Base-by-base conservation (phyloP, 495 filamentous ascomycete species). In the Saxophila tyrrhenica region DNA sequence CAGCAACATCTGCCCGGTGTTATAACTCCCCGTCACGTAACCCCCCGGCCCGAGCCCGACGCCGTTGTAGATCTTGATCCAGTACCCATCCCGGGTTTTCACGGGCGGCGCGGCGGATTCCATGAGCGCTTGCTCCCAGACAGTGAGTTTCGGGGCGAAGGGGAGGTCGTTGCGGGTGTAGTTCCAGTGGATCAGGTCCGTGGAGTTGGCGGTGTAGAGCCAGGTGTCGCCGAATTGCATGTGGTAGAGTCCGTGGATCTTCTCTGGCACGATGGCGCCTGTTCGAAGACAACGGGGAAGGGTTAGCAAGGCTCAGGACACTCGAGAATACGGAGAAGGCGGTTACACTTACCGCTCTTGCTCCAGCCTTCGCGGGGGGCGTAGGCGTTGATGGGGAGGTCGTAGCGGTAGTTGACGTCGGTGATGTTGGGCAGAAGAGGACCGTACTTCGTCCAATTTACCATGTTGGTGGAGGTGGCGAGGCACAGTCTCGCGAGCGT, bases 11-110 rank as follows among this genome's bases (percentile, higher is more conserved):
- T 67, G 63, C 16, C 64, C 56, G 11, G 54, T 60, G 20, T 50
- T 57, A 39, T 65, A 67, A 32, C 63, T 52, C 23, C 23, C 51
- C 22, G 29, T 22, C 15, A 47, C 47, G 46, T 56, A 65, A 11
- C 62, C 54, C 11, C 35, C 60, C 15, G 49, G 43, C 13, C 50
- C 60, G 3, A 56, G 57, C 11, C 55, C 42, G 21, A 64, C 48
- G 25, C 64, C 64, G 38, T 66, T 62, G 41, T 66, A 66, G 16
- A 66, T 35, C 38, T 55, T 39, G n/a, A 66, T 9, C 62, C 64
- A 64, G 38, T 41, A 54, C 1, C 59, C 59, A 54, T 66, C 59
- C 9, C 62, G n/a, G 13, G 59, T 62, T 44, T 60, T 60, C 17
- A 64, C 50, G 13, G 59, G 55, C 2, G 59, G 56, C 1, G 59